phyloP scores from a whole-genome alignment of 2,329 filamentous ascomycete species.

The Epichloe typhina region DNA sequence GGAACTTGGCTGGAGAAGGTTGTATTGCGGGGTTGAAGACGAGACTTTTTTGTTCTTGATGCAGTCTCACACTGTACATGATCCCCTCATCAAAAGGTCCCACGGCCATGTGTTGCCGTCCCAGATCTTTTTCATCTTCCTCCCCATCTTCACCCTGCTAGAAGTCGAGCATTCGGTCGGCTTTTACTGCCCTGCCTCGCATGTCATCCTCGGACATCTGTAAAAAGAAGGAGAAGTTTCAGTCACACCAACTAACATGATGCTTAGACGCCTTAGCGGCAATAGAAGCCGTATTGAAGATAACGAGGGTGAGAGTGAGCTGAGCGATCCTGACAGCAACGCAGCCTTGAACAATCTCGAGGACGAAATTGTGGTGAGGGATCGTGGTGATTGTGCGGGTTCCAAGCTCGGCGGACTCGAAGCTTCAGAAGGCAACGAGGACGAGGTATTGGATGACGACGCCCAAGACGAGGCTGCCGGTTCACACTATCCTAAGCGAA shows the following conservation, averaged over 20 bases:
- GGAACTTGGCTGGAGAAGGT: not conserved
- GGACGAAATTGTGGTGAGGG: constrained; percentile 41
- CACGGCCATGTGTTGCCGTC: not conserved
- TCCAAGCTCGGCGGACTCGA: constrained; percentile 15
- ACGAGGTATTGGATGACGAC: constrained; percentile 31
- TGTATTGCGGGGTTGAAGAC: not conserved
- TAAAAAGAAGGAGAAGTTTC: not conserved
- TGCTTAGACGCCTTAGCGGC: constrained; percentile 16
- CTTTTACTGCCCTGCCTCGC: not conserved
- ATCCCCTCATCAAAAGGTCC: not conserved
- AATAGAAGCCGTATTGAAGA: constrained; percentile 21
- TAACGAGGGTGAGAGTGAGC: constrained; percentile 27
- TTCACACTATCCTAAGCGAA: constrained; percentile 40
- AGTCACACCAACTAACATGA: constrained; percentile 12
- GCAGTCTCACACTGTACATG: not conserved
- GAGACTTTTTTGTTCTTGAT: not conserved
- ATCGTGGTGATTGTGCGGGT: constrained; percentile 23
- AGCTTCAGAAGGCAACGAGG: constrained; percentile 23
- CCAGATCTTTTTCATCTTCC: not conserved
- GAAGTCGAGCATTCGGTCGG: not conserved
- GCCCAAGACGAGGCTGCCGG: constrained; percentile 23
- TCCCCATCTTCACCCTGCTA: not conserved
- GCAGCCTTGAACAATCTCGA: constrained; percentile 27
- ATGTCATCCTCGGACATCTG: not conserved
- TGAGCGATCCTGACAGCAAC: constrained; percentile 28